Percentiles rank a stretch among this genome's conserved stretches.
These are phyloP conservation scores for Aspergillus sp. DNA, from an alignment of 2,329 filamentous ascomycete genomes.

Conservation along the genomic window DNA sequence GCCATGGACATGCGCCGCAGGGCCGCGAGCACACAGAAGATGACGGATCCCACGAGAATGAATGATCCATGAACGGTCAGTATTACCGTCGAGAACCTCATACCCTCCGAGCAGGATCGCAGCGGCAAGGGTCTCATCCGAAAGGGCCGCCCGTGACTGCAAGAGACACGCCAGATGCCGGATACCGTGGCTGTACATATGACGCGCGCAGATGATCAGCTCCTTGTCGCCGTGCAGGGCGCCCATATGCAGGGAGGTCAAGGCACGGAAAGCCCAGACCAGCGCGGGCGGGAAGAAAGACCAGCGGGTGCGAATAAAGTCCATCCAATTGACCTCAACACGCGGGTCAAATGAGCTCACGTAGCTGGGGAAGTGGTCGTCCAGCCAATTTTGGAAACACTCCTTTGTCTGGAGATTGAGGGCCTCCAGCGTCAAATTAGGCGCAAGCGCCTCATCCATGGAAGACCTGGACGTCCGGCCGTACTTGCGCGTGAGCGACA, in stretches of 20 bases:
- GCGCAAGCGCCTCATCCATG: constrained; percentile 9
- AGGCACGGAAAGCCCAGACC: constrained; percentile 12
- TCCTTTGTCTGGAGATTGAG: constrained; percentile 11
- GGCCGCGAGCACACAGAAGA: constrained; percentile 10
- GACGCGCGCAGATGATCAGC: constrained; percentile 4
- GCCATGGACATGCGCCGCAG: constrained; percentile 10
- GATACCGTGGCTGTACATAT: constrained; percentile 14
- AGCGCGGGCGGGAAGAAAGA: constrained; percentile 6
- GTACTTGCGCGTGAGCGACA: background rate
- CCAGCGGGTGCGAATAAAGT: constrained; percentile 7
- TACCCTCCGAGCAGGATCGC: constrained; percentile 13
- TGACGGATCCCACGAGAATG: constrained; percentile 12
- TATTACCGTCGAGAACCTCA: constrained; percentile 13
- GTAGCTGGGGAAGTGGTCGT: constrained; percentile 5
- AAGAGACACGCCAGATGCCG: constrained; percentile 3
- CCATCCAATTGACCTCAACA: constrained; percentile 13
- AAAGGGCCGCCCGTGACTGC: constrained; percentile 1
- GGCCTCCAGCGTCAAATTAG: constrained; percentile 5
- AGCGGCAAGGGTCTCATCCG: constrained; percentile 13
- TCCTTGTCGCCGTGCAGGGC: background rate
- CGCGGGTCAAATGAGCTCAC: background rate
- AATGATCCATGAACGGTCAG: constrained; percentile 8
- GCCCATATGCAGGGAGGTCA: constrained; percentile 12
- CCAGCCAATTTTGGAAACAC: constrained; percentile 8
- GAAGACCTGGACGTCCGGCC: background rate